Evolutionary conservation across 352 stramenopile species (phyloP).

Genomic region (Poterioochromonas sp.): DNA sequence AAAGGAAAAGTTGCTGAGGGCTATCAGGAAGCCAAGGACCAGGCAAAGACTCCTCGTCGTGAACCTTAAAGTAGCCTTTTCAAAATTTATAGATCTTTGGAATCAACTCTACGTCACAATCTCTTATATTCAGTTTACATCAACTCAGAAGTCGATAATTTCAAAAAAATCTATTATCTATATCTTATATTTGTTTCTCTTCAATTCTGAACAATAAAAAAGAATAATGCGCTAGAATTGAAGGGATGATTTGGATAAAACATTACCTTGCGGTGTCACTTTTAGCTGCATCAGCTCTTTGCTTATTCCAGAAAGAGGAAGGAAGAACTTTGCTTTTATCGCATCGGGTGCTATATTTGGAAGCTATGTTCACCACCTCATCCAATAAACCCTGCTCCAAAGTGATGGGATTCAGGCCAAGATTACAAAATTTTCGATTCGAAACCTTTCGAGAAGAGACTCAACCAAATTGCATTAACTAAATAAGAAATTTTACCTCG

Average conservation of each 20-base stretch:
- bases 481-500: conserved; percentile 49
- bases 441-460: conserved; percentile 30
- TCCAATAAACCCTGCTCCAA: conserved; percentile 63
- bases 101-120: too few relatives aligned
- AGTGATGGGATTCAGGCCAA: conserved; percentile 65
- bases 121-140: too few relatives aligned
- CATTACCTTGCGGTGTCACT: conserved; percentile 2
- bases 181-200: too few relatives aligned
- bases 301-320: conserved; percentile 46
- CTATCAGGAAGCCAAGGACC: neutral
- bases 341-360: conserved; percentile 66
- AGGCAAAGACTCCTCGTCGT: neutral
- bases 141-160: too few relatives aligned
- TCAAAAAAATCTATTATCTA: too few relatives aligned
- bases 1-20: neutral
- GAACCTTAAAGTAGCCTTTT: too few relatives aligned
- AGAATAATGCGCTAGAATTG: too few relatives aligned
- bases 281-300: conserved; percentile 13
- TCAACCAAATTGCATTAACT: neutral
- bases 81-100: too few relatives aligned
- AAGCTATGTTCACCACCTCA: conserved; percentile 63
- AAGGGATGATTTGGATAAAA: neutral
- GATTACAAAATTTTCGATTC: conserved; percentile 68
- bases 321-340: conserved; percentile 64
- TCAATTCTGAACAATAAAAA: too few relatives aligned